Evolutionary conservation across 306 rosid genomes (phyloP).

Genomic region (Cotoneaster glaucophyllus): DNA sequence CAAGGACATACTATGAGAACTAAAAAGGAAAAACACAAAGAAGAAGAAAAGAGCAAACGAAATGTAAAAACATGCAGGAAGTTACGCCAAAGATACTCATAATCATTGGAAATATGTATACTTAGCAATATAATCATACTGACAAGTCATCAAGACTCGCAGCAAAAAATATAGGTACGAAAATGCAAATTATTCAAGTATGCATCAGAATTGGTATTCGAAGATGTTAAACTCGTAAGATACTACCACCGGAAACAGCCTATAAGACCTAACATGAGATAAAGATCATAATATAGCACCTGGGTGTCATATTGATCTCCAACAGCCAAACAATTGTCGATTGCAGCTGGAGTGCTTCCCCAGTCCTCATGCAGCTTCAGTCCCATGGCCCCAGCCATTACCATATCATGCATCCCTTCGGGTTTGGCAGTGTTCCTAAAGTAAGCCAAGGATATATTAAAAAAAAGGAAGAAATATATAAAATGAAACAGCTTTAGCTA

Average conservation of each 20-base stretch:
- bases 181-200: background rate
- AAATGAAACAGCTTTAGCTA: background rate
- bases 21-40: background rate
- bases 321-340: conserved; percentile 68
- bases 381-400: conserved; percentile 92
- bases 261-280: background rate
- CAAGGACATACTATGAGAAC: conserved; percentile 17
- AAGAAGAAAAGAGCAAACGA: background rate
- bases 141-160: background rate
- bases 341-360: conserved; percentile 91
- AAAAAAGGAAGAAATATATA: background rate
- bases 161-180: background rate
- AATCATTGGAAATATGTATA: background rate
- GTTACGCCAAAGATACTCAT: background rate
- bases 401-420: conserved; percentile 58
- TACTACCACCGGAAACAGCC: background rate
- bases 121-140: background rate
- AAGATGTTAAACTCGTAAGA: background rate
- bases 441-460: conserved; percentile 6
- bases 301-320: conserved; percentile 75
- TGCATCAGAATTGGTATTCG: background rate
- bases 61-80: background rate
- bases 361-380: conserved; percentile 92
- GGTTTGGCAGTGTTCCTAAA: conserved; percentile 64
- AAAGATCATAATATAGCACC: conserved; percentile 27